Conservation (phyloP, 2,329 filamentous ascomycete genomes). For the Lachnellula arida region DNA sequence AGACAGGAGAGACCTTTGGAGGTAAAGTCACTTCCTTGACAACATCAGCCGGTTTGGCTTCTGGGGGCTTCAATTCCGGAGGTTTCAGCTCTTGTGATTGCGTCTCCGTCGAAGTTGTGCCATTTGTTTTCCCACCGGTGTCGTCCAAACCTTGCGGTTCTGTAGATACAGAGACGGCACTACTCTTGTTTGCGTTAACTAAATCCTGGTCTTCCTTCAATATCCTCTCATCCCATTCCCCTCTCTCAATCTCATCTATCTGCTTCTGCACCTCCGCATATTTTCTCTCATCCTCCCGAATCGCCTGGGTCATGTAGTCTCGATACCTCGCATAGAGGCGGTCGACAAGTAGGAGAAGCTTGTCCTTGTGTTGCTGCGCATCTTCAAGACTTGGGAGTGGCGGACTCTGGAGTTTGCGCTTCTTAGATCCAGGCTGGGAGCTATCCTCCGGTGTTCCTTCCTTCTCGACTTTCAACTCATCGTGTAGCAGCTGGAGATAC, state of each 20-base stretch:
- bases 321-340: constrained; percentile 73
- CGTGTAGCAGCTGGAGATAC: constrained; percentile 70
- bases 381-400: constrained; percentile 61
- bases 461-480: constrained; percentile 59
- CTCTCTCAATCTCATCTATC: constrained; percentile 62
- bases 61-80: constrained; percentile 4
- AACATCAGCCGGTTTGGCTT: constrained; percentile 1
- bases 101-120: constrained; percentile 6
- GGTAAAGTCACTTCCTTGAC: constrained; percentile 2
- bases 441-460: constrained; percentile 37
- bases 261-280: constrained; percentile 62
- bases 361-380: constrained; percentile 57
- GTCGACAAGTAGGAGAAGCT: constrained; percentile 65
- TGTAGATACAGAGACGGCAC: background rate
- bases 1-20: constrained; percentile 7
- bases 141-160: background rate
- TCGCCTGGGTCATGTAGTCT: constrained; percentile 62
- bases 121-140: constrained; percentile 15
- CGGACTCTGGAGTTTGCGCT: constrained; percentile 69
- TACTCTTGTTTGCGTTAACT: constrained; percentile 15
- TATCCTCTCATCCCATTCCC: constrained; percentile 45
- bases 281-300: constrained; percentile 68
- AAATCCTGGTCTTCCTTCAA: constrained; percentile 21
- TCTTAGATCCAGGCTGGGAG: constrained; percentile 54
- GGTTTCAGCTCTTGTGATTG: constrained; percentile 7